Evolutionary conservation across 2,329 filamentous ascomycete species (phyloP).

Genomic region (Rugonectria rugulosa): DNA sequence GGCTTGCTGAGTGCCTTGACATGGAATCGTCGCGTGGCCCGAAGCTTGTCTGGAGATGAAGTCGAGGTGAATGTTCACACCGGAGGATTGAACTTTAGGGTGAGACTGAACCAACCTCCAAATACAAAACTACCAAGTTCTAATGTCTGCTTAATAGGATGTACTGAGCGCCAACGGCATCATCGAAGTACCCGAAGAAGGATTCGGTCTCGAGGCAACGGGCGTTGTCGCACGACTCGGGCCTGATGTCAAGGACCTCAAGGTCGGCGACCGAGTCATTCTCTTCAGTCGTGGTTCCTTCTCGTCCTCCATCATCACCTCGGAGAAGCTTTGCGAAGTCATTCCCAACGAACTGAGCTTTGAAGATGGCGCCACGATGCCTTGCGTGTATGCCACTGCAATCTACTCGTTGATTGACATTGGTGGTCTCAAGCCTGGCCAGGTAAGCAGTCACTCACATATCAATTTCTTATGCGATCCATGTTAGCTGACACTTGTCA

Average conservation of each 20-base stretch:
- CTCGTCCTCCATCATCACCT: slow-evolving; percentile 41
- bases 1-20: slow-evolving; percentile 32
- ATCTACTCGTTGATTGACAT: slow-evolving; percentile 41
- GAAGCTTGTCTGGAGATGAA: slow-evolving; percentile 21
- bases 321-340: slow-evolving; percentile 32
- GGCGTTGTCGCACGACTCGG: slow-evolving; percentile 43
- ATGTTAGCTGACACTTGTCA: neutral
- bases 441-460: neutral
- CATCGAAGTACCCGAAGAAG: slow-evolving; percentile 12
- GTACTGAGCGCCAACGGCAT: slow-evolving; percentile 45
- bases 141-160: slow-evolving; percentile 40
- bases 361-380: slow-evolving; percentile 46
- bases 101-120: neutral
- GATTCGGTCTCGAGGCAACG: slow-evolving; percentile 41
- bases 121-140: neutral
- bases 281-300: slow-evolving; percentile 27
- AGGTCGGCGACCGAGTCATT: slow-evolving; percentile 45
- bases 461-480: neutral
- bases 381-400: slow-evolving; percentile 45
- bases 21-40: slow-evolving; percentile 22
- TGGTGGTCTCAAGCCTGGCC: neutral
- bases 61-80: slow-evolving; percentile 44
- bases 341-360: slow-evolving; percentile 48
- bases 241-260: slow-evolving; percentile 37
- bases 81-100: slow-evolving; percentile 30